Percentiles rank a stretch among this genome's conserved stretches.
Conservation (phyloP, 2,329 filamentous ascomycete genomes). For the Alternaria triticina region DNA sequence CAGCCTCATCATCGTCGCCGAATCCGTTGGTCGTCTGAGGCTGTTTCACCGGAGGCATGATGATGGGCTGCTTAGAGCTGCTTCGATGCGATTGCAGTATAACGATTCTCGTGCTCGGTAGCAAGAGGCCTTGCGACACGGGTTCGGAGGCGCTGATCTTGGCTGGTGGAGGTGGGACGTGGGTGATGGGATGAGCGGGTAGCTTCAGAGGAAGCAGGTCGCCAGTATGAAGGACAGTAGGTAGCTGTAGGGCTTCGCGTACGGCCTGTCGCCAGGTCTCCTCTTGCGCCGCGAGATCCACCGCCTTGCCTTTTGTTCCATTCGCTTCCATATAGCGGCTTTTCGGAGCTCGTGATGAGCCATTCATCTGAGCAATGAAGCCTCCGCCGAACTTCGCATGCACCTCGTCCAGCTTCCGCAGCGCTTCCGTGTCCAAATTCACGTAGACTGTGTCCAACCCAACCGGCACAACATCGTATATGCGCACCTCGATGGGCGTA, state of each 20-base stretch:
- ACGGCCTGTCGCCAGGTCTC: constrained; percentile 56
- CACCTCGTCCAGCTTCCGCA: constrained; percentile 80
- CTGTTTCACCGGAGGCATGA: constrained; percentile 52
- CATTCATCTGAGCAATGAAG: constrained; percentile 50
- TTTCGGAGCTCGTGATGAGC: constrained; percentile 38
- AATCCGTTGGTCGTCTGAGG: constrained; percentile 64
- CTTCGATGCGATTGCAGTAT: constrained; percentile 67
- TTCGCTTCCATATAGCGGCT: constrained; percentile 46
- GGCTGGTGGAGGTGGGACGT: constrained; percentile 81
- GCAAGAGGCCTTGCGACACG: constrained; percentile 83
- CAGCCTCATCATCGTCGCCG: constrained; percentile 73
- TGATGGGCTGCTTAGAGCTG: constrained; percentile 59
- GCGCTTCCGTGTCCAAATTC: constrained; percentile 79
- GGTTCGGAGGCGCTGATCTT: constrained; percentile 94
- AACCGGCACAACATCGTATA: constrained; percentile 81
- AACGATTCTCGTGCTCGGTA: constrained; percentile 81
- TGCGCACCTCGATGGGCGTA: constrained; percentile 80
- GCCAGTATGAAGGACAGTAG: constrained; percentile 81
- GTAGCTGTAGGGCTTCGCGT: constrained; percentile 73
- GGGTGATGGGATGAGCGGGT: constrained; percentile 82
- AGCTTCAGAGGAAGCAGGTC: constrained; percentile 81
- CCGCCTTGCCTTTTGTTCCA: constrained; percentile 35
- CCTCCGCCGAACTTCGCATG: constrained; percentile 81
- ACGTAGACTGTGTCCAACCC: constrained; percentile 86
- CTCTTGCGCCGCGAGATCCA: constrained; percentile 39